Evolutionary conservation across 108 stramenopile genomes (phyloP), one percentile per base, ranked within the genome.

Genomic region (Nitzschia sp.): DNA sequence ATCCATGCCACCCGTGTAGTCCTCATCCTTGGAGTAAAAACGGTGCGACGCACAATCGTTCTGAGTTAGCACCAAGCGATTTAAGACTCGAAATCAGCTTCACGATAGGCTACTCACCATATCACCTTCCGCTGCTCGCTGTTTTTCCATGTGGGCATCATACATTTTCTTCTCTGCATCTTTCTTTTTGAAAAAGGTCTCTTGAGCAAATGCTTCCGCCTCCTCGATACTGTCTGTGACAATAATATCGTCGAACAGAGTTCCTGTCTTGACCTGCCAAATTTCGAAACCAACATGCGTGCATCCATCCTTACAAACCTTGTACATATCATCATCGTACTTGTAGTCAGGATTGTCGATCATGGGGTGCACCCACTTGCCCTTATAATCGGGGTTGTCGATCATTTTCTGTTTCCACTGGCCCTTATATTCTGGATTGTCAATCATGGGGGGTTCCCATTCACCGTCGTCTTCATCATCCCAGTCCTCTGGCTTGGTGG

Each of bases 381-480:
- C 99, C 85, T 97, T 98, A 93, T 98, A 99, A 47, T 88, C 96
- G 17, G 99, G 98, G 76, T 98, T 99, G 65, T 85, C 82, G 60
- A 99, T 97, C 94, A 85, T 93, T 54, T 92, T 95, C 26, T 94
- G 97, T 58, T 82, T 85, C 98, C 98, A 99, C 48, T 70, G 71
- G 54, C 99, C 99, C 82, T 96, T 93, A 85, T 93, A 98, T 5
- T 92, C 96, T n/a, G 98, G 98, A 84, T 98, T 99, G 79, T 96
- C 92, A 51, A 99, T 84, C 85, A 96, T 89, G 11, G 97, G 97
- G 24, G 98, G 74, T 59, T 88, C 85, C 98, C 98, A 98, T 75
- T 96, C 97, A 59, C 99, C 99, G 75, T 99, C 98, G 69, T 98
- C 99, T 47, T 97, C 99, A 54, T 98, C 99, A 85, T 97, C 97